These are phyloP conservation scores for Lactarius vividus DNA, from an alignment of 768 basidiomycete species.

Conservation along the genomic window DNA sequence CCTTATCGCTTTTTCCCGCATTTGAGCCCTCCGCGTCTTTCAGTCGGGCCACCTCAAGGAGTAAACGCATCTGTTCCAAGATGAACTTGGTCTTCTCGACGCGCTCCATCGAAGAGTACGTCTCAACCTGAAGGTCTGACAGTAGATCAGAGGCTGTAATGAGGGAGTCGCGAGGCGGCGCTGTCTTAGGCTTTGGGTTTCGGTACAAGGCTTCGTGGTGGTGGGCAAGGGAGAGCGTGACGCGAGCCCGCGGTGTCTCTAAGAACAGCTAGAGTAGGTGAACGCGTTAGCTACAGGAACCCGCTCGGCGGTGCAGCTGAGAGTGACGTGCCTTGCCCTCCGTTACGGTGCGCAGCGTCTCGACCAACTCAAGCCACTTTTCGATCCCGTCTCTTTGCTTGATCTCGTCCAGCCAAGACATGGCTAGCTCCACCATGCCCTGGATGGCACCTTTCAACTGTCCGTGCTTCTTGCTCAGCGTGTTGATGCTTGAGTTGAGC, in stretches of 20 bases:
- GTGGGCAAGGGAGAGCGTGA: slow-evolving; percentile 82
- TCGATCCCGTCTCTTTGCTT: slow-evolving; percentile 63
- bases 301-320: background rate
- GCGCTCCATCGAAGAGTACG: slow-evolving; percentile 98
- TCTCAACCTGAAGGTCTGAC: slow-evolving; percentile 96
- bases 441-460: slow-evolving; percentile 90
- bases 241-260: slow-evolving; percentile 92
- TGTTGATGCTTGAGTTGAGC: slow-evolving; percentile 64
- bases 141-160: slow-evolving; percentile 89
- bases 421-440: slow-evolving; percentile 84
- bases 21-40: slow-evolving; percentile 67
- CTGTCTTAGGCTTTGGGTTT: slow-evolving; percentile 40
- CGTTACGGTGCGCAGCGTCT: slow-evolving; percentile 86
- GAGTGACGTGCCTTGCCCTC: slow-evolving; percentile 84
- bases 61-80: slow-evolving; percentile 93
- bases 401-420: slow-evolving; percentile 79
- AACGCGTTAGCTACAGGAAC: slow-evolving; percentile 3
- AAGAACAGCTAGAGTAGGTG: slow-evolving; percentile 72
- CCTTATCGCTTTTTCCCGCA: slow-evolving; percentile 50
- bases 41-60: slow-evolving; percentile 70
- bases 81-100: slow-evolving; percentile 98
- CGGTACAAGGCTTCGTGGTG: slow-evolving; percentile 76
- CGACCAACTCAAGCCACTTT: slow-evolving; percentile 83
- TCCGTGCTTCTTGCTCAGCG: slow-evolving; percentile 93
- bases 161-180: slow-evolving; percentile 51